phyloP scores from a whole-genome alignment of 1,139 yeast species.

The Suhomyces anneliseae region DNA sequence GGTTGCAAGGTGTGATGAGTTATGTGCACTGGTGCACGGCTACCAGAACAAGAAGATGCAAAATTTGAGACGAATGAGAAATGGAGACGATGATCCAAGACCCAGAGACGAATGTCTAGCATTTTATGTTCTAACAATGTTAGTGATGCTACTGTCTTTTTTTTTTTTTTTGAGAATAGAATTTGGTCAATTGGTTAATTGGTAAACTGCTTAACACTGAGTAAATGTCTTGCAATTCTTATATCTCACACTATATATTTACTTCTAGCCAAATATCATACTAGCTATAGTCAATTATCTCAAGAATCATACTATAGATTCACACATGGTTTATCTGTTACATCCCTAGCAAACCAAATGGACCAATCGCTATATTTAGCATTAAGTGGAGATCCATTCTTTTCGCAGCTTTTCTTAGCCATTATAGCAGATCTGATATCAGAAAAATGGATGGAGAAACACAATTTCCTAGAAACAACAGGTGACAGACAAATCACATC shows the following conservation, averaged over 20 bases:
- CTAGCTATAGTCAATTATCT: not conserved
- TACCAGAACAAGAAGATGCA: too few relatives aligned
- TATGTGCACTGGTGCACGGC: too few relatives aligned
- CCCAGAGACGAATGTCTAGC: too few relatives aligned
- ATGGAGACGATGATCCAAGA: too few relatives aligned
- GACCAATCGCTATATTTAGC: slow-evolving; percentile 61
- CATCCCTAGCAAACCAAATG: slow-evolving; percentile 67
- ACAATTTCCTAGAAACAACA: slow-evolving; percentile 61
- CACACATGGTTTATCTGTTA: slow-evolving; percentile 54
- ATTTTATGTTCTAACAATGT: too few relatives aligned
- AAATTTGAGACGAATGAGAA: too few relatives aligned
- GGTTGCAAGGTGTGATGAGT: too few relatives aligned
- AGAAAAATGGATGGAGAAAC: slow-evolving; percentile 62
- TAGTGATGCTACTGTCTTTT: too few relatives aligned
- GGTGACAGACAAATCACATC: slow-evolving; percentile 64
- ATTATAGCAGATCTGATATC: slow-evolving; percentile 63
- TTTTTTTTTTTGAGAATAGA: too few relatives aligned
- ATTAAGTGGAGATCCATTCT: slow-evolving; percentile 35
- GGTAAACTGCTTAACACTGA: too few relatives aligned
- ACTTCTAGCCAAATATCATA: not conserved
- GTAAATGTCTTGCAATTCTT: too few relatives aligned
- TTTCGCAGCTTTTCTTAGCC: slow-evolving; percentile 52
- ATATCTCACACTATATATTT: not conserved
- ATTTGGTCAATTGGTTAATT: too few relatives aligned
- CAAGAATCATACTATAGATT: not conserved